A percentile compares a stretch with the other conserved stretches of the same genome.
These are phyloP conservation scores for Candida sanyiensis DNA, from an alignment of 805 yeast genomes.

Conservation along the genomic window DNA sequence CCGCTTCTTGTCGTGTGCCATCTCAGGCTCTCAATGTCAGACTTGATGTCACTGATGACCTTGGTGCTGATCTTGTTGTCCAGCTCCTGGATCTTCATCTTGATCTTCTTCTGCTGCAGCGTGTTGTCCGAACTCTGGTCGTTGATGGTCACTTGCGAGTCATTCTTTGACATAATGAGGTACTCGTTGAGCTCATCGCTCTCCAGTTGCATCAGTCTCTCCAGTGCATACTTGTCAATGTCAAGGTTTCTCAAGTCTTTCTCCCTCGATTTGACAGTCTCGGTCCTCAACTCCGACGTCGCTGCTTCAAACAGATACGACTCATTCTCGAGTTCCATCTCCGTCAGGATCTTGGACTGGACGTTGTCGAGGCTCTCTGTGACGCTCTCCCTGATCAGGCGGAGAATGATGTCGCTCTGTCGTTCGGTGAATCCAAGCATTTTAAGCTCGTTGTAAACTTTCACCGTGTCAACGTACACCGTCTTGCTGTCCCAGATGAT, in stretches of 20 bases:
- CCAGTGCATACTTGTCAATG: constrained; percentile 59
- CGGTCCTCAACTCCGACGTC: constrained; percentile 77
- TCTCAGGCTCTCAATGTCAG: constrained; percentile 81
- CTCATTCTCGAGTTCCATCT: constrained; percentile 79
- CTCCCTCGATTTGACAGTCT: constrained; percentile 68
- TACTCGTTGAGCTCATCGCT: constrained; percentile 71
- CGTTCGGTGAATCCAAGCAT: constrained; percentile 52
- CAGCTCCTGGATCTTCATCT: constrained; percentile 71
- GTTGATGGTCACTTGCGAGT: constrained; percentile 74
- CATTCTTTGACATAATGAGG: constrained; percentile 57
- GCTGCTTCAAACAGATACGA: constrained; percentile 88
- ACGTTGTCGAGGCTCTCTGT: constrained; percentile 28
- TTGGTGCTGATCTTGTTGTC: constrained; percentile 80
- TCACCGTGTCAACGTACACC: constrained; percentile 53
- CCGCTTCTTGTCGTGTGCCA: constrained; percentile 95
- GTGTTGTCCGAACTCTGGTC: constrained; percentile 86
- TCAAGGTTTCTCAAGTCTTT: constrained; percentile 61
- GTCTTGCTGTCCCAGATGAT: background rate
- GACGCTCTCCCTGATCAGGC: constrained; percentile 33
- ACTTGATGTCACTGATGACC: constrained; percentile 72
- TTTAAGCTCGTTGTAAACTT: constrained; percentile 46
- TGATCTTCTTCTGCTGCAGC: constrained; percentile 59
- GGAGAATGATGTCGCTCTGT: constrained; percentile 58
- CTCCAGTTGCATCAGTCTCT: constrained; percentile 64
- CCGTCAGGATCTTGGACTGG: constrained; percentile 31